These are phyloP conservation scores for Centrapalus pauciflorus DNA, from an alignment of 129 eudicot genomes.

Conservation along the genomic window DNA sequence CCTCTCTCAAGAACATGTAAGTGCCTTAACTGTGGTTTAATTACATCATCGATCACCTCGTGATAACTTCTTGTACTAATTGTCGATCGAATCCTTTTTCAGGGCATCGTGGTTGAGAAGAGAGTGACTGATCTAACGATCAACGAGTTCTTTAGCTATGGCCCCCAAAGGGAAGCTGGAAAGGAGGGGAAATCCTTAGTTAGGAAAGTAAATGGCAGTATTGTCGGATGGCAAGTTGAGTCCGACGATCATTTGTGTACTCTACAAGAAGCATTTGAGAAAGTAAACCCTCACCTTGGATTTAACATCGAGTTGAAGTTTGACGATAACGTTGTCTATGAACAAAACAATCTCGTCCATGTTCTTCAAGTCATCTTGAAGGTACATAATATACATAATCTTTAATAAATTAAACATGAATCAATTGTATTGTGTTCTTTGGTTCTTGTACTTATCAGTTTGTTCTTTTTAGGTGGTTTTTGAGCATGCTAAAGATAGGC, in stretches of 20 bases:
- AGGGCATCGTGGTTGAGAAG: slow-evolving; percentile 64
- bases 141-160: slow-evolving; percentile 63
- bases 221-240: slow-evolving; percentile 67
- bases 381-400: slow-evolving; percentile 16
- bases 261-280: slow-evolving; percentile 75
- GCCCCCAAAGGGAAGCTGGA: slow-evolving; percentile 57
- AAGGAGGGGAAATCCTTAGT: slow-evolving; percentile 49
- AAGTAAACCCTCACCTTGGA: slow-evolving; percentile 59
- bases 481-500: slow-evolving; percentile 59
- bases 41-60: neutral
- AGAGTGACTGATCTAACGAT: slow-evolving; percentile 70
- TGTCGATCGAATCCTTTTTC: slow-evolving; percentile 4
- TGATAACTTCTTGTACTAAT: neutral
- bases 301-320: slow-evolving; percentile 85
- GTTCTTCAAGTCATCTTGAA: slow-evolving; percentile 54
- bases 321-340: slow-evolving; percentile 61
- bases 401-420: neutral
- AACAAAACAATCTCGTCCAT: slow-evolving; percentile 44
- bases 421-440: neutral
- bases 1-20: slow-evolving; percentile 65
- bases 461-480: slow-evolving; percentile 43
- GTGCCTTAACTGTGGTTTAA: neutral
- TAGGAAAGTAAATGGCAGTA: slow-evolving; percentile 67
- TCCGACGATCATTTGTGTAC: slow-evolving; percentile 68
- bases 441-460: neutral